Percentiles rank a stretch among this genome's conserved stretches.
phyloP scores from a whole-genome alignment of 129 eudicot genomes.

The Cynara cardunculus region DNA sequence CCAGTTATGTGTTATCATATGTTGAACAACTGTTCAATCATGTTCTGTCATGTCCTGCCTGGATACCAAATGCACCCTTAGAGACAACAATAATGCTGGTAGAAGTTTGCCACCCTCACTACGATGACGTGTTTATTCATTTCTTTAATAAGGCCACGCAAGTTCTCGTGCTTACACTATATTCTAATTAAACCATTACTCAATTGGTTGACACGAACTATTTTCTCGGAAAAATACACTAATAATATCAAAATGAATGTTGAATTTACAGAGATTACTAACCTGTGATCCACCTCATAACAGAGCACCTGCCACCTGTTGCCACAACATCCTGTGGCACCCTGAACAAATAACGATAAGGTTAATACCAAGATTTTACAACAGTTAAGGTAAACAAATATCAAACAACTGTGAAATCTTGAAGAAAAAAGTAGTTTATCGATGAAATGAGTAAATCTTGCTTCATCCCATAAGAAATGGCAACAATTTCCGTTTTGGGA shows the following conservation, averaged over 20 bases:
- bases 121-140: background rate
- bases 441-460: background rate
- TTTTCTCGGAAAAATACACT: background rate
- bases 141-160: background rate
- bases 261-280: constrained; percentile 10
- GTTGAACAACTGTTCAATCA: no score
- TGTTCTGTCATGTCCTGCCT: background rate
- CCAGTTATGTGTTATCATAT: no score
- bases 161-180: background rate
- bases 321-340: constrained; percentile 84
- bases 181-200: background rate
- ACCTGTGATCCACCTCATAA: constrained; percentile 89
- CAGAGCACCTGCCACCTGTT: constrained; percentile 80
- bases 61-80: background rate
- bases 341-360: constrained; percentile 31
- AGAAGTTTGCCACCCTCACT: background rate
- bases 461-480: background rate
- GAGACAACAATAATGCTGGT: background rate
- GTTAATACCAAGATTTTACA: background rate
- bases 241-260: background rate
- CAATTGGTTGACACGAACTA: background rate
- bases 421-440: background rate
- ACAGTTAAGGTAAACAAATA: background rate
- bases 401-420: background rate
- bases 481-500: background rate